Evolutionary conservation across 2,329 filamentous ascomycete genomes (phyloP), one percentile per base, ranked within the genome.

Genomic region (Trichoderma sp.): DNA sequence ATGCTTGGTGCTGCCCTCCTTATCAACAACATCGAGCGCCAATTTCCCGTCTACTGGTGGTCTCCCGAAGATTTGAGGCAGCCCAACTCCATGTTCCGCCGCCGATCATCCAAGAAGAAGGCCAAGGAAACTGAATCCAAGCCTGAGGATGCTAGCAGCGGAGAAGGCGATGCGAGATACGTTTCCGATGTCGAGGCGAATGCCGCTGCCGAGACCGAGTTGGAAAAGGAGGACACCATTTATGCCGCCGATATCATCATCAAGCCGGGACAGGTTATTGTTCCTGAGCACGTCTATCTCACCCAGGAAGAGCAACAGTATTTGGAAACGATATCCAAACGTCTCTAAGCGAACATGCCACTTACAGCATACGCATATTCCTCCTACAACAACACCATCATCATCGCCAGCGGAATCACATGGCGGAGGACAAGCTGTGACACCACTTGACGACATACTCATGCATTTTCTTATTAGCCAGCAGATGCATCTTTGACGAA

Each of bases 1-100:
- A 92, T 94, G 87, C 80, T 92, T 34, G 81, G 75, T 1, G 85
- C 88, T 2, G 91, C 91, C 0, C 80, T 93, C 64, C 34, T 93
- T 6, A 76, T 93, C 72, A 93, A 93, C 76, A 94, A 94, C 73
- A 81, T 93, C 3, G 88, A 91, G 77, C 84, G 90, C 9, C 84
- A 85, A 20, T 94, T 88, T 73, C 92, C 92, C 0, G 74, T 87
- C 2, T 93, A 92, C 78, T 94, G 92, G 92, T 93, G 89, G 89
- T 87, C 88, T 1, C 83, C 87, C 0, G 78, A 79, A 20, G 75
- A 81, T 6, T 50, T 81, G 67, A 58, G 72, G 17, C 71, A 62
- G 15, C 23, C n/a, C 23, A 62, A 50, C 36, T 71, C 72, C 26
- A 50, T 71, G 13, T 63, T 74, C 12, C 68, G 36, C n/a, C 71